Conservation (phyloP, 1,139 yeast genomes). For the Suhomyces atakaporum region DNA sequence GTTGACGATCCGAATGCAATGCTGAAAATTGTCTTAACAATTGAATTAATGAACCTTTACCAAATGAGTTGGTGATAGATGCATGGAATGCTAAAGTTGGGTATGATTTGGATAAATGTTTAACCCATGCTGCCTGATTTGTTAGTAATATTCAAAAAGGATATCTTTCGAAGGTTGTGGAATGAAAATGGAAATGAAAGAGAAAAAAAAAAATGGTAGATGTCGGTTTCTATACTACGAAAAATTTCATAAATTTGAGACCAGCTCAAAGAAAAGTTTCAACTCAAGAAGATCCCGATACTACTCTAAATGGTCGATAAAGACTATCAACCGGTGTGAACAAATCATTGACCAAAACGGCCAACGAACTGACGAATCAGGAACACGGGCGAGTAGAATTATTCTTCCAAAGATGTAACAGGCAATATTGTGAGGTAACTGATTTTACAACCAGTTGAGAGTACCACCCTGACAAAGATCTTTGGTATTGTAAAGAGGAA, state of each 20-base stretch:
- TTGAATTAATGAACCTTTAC: conserved; percentile 95
- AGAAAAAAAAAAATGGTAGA: conserved; percentile 10
- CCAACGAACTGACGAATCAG: conserved; percentile 25
- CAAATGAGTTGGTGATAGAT: conserved; percentile 94
- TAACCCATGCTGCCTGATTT: conserved; percentile 96
- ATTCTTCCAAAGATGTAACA: conserved; percentile 97
- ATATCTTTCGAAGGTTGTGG: neutral
- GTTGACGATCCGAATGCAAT: conserved; percentile 89
- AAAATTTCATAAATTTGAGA: conserved; percentile 33
- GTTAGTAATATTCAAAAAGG: conserved; percentile 44
- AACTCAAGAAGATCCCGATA: conserved; percentile 64
- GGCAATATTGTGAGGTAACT: conserved; percentile 53
- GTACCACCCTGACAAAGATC: conserved; percentile 73
- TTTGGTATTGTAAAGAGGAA: conserved; percentile 40
- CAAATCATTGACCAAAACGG: conserved; percentile 53
- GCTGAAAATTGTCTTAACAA: conserved; percentile 89
- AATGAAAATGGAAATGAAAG: conserved; percentile 4
- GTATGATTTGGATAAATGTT: conserved; percentile 83
- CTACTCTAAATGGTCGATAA: conserved; percentile 42
- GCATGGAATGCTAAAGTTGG: conserved; percentile 99
- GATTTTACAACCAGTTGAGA: conserved; percentile 23
- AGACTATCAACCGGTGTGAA: conserved; percentile 45
- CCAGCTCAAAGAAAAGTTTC: conserved; percentile 42
- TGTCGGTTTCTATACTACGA: conserved; percentile 82
- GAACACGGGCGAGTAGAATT: conserved; percentile 57